Evolutionary conservation across 2,329 filamentous ascomycete genomes (phyloP).

Genomic region (Nothophaeocryptopus gaeumannii): DNA sequence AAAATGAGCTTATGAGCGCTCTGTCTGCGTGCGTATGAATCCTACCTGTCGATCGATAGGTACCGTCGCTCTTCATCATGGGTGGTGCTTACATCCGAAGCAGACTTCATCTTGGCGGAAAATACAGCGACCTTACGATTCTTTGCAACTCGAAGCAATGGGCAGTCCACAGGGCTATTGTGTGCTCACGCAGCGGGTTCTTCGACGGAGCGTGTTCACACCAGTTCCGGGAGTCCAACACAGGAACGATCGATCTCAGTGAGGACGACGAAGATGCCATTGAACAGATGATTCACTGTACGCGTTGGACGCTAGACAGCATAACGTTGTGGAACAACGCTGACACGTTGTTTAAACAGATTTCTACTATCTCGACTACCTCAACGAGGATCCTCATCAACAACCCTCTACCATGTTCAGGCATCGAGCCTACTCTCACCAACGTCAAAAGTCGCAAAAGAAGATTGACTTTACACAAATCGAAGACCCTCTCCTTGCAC

Average conservation of each 20-base stretch:
- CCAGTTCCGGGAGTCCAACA: conserved; percentile 34
- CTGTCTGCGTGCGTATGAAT: conserved; percentile 45
- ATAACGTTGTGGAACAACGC: neutral
- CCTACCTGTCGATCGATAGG: neutral
- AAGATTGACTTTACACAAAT: conserved; percentile 36
- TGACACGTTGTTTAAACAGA: conserved; percentile 21
- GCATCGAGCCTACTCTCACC: conserved; percentile 30
- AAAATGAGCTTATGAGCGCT: conserved; percentile 46
- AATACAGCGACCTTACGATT: conserved; percentile 51
- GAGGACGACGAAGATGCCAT: conserved; percentile 41
- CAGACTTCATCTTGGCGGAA: conserved; percentile 37
- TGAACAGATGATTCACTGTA: conserved; percentile 41
- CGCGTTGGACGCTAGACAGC: conserved; percentile 10
- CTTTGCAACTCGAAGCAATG: conserved; percentile 46
- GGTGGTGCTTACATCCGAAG: conserved; percentile 23
- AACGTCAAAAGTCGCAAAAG: conserved; percentile 27
- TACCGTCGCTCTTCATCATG: conserved; percentile 11
- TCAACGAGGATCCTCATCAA: conserved; percentile 27
- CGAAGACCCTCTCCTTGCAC: conserved; percentile 37
- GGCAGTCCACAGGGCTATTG: conserved; percentile 47
- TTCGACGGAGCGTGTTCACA: conserved; percentile 41
- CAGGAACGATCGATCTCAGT: conserved; percentile 37
- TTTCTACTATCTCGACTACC: conserved; percentile 41
- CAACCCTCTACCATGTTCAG: conserved; percentile 32
- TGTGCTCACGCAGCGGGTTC: conserved; percentile 50